Conservation (phyloP, 1,139 yeast genomes). For the Lodderomyces pseudojiufengensis region DNA sequence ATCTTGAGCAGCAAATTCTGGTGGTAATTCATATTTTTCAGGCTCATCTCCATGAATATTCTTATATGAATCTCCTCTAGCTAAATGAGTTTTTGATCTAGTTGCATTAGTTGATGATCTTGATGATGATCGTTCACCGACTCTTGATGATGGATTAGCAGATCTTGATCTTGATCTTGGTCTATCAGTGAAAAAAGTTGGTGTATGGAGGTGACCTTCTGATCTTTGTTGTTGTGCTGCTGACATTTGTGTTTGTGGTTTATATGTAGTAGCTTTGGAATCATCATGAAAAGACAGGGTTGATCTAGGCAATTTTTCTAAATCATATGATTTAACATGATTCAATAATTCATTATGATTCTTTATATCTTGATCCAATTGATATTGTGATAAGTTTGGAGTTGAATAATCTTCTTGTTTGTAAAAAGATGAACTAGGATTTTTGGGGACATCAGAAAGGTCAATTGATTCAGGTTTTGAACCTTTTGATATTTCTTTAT, state of each 20-base stretch:
- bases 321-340: constrained; percentile 36
- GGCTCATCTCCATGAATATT: constrained; percentile 42
- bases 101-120: constrained; percentile 16
- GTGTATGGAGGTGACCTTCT: constrained; percentile 37
- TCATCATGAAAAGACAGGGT: constrained; percentile 2
- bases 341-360: constrained; percentile 36
- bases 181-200: constrained; percentile 40
- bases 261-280: background rate
- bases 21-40: constrained; percentile 43
- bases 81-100: constrained; percentile 48
- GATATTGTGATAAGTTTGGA: constrained; percentile 48
- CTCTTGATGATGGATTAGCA: constrained; percentile 24
- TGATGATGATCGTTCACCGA: constrained; percentile 26
- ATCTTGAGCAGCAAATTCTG: constrained; percentile 24
- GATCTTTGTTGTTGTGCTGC: constrained; percentile 10
- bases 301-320: constrained; percentile 32
- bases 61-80: constrained; percentile 65
- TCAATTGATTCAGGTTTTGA: background rate
- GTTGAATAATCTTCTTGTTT: constrained; percentile 35
- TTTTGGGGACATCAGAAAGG: constrained; percentile 13
- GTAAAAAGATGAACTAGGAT: constrained; percentile 15
- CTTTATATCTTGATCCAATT: constrained; percentile 39
- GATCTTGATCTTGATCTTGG: constrained; percentile 30
- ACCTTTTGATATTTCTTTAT: constrained; percentile 6
- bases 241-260: constrained; percentile 3